Evolutionary conservation across 108 stramenopile species (phyloP).

Genomic region (Epipyxis sp.): DNA sequence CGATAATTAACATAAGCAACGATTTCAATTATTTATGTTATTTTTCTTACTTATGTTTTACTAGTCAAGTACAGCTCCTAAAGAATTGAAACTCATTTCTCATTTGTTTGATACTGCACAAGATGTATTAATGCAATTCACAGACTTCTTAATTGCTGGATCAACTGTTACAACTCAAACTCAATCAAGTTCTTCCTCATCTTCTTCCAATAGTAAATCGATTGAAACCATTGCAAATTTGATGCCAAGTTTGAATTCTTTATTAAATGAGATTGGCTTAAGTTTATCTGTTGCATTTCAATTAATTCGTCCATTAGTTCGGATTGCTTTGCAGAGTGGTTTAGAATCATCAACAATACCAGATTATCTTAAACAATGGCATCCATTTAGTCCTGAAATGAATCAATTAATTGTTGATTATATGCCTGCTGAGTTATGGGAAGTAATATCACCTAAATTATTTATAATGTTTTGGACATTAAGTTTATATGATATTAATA

Average conservation of each 20-base stretch:
- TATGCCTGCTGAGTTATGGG: background rate
- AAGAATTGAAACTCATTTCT: background rate
- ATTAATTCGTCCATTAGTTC: slow-evolving; percentile 1
- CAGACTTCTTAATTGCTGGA: slow-evolving; percentile 23
- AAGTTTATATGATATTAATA: background rate
- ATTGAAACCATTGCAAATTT: background rate
- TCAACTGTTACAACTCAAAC: background rate
- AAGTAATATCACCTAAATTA: background rate
- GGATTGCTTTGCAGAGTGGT: background rate
- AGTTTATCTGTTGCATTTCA: background rate
- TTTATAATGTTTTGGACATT: background rate
- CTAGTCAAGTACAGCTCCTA: too few species aligned
- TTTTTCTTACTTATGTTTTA: too few species aligned
- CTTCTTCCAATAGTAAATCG: background rate
- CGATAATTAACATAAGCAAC: too few species aligned
- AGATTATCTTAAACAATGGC: background rate
- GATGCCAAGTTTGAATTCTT: background rate
- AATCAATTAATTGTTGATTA: background rate
- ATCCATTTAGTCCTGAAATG: background rate
- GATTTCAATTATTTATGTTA: too few species aligned
- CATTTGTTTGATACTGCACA: background rate
- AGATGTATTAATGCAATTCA: slow-evolving; percentile 20
- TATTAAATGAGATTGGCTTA: background rate
- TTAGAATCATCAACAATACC: background rate
- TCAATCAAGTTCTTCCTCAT: too few species aligned